Percentiles rank a stretch among this genome's conserved stretches.
phyloP scores from a whole-genome alignment of 2,329 filamentous ascomycete species.

The Curvularia spicifera region DNA sequence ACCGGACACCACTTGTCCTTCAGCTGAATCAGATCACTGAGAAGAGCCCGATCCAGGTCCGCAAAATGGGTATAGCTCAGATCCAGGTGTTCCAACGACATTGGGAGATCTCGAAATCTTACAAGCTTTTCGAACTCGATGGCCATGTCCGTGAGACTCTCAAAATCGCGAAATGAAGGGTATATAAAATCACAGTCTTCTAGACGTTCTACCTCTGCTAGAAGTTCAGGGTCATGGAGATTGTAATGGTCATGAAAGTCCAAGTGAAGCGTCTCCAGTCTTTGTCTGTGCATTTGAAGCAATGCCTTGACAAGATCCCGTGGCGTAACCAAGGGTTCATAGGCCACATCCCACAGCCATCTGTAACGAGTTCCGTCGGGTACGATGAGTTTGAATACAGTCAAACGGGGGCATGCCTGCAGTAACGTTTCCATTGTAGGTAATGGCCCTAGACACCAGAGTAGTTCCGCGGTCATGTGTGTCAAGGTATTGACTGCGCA shows the following conservation, averaged over 20 bases:
- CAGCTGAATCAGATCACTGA: background rate
- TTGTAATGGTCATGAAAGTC: constrained; percentile 1
- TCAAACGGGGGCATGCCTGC: background rate
- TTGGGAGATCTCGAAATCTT: background rate
- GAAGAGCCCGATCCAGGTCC: background rate
- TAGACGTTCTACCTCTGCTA: background rate
- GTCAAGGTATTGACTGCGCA: constrained; percentile 1
- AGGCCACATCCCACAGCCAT: background rate
- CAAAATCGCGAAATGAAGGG: constrained; percentile 3
- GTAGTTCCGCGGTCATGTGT: constrained; percentile 1
- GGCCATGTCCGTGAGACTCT: background rate
- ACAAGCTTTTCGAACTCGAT: constrained; percentile 10
- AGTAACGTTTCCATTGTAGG: constrained; percentile 6
- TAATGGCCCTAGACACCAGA: constrained; percentile 8
- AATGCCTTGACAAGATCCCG: constrained; percentile 11
- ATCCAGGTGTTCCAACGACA: background rate
- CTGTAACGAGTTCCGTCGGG: background rate
- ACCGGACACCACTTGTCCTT: constrained; percentile 8
- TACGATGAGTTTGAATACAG: background rate
- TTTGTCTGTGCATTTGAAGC: constrained; percentile 6
- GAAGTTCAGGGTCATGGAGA: background rate
- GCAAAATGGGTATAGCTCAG: background rate
- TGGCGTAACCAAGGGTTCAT: constrained; percentile 6
- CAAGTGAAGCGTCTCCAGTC: constrained; percentile 4
- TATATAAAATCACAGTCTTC: background rate